Percentiles rank a stretch among this genome's conserved stretches.
phyloP scores from a whole-genome alignment of 208 protist genomes.

The Leishmania braziliensis region DNA sequence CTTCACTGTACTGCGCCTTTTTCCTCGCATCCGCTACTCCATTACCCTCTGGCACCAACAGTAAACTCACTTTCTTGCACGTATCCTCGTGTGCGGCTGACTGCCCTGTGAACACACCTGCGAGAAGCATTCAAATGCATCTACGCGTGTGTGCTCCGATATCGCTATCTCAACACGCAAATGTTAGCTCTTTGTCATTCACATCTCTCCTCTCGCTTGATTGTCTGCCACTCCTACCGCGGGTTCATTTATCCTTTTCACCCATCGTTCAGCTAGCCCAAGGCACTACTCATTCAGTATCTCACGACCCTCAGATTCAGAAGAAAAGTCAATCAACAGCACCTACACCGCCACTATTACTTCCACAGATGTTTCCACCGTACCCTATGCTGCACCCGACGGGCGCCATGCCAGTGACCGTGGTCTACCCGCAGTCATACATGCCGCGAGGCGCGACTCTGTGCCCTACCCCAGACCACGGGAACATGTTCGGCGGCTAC shows the following conservation, averaged over 20 bases:
- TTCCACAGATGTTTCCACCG: slow-evolving; percentile 16
- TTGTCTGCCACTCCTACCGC: neutral
- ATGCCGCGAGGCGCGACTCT: slow-evolving; percentile 1
- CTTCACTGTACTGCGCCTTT: neutral
- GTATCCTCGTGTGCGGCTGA: neutral
- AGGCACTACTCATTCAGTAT: neutral
- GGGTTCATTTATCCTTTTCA: neutral
- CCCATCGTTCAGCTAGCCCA: neutral
- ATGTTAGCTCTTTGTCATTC: neutral
- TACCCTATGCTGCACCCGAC: slow-evolving; percentile 16
- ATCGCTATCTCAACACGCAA: neutral
- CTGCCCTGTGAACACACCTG: neutral
- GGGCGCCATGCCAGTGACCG: slow-evolving; percentile 23
- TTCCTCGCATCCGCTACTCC: neutral
- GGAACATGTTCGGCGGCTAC: slow-evolving; percentile 18
- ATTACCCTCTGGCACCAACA: neutral
- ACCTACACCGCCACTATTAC: neutral
- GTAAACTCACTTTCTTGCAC: neutral
- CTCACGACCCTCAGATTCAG: neutral
- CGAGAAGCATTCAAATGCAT: neutral
- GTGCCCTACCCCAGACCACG: slow-evolving; percentile 18
- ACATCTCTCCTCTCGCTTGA: neutral
- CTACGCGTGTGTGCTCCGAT: neutral
- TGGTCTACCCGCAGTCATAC: slow-evolving; percentile 30
- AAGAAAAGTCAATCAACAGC: neutral